Evolutionary conservation across 139 green algal genomes (phyloP), one percentile per base, ranked within the genome.

Genomic region (Chlorella sp.): DNA sequence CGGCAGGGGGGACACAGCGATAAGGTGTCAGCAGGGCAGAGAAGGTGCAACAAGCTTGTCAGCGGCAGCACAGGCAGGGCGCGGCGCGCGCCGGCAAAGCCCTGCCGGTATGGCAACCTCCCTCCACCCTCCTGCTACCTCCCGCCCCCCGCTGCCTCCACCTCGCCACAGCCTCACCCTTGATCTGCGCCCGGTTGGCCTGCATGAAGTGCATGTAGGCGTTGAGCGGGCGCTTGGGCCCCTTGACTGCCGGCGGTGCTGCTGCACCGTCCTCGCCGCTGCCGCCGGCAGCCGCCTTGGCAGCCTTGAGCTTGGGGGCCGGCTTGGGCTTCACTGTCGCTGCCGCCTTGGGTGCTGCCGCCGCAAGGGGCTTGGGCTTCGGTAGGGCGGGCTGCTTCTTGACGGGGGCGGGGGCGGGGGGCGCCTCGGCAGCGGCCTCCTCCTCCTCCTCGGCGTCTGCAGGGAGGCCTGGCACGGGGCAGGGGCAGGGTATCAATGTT

Each of bases 141-240:
- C 16, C 30, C 34, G 4, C 76, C 19, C 1, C 76, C 34, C 7
- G 34, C 22, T 34, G 26, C 22, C 68, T 34, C 1, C 73, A n/a
- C 73, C 21, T 48, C 21, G 39, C n/a, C 34, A 7, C 12, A 12
- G 12, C 36, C 83, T 66, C 64, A 87, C 83, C 83, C 64, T 87
- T 87, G 24, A 87, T 37, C 83, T 87, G n/a, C 12, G 61, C 64
- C 12, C 83, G 83, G 24, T 60, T 64, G 39, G 37, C 24, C 4
- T 39, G 57, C 34, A 40, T 16, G 24, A 87, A 87, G 37, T 28
- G 1, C 64, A 87, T 66, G 83, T 80, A 87, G 36, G 83, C 83
- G 37, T 79, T 87, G 61, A 37, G 37, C 22, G 81, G 34, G 32
- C 40, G 40, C 81, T 86, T 86, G 81, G 61, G 61, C 81, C 15